Evolutionary conservation across 495 filamentous ascomycete genomes (phyloP), one percentile per base, ranked within the genome.

Genomic region (Penicillium paradoxum): DNA sequence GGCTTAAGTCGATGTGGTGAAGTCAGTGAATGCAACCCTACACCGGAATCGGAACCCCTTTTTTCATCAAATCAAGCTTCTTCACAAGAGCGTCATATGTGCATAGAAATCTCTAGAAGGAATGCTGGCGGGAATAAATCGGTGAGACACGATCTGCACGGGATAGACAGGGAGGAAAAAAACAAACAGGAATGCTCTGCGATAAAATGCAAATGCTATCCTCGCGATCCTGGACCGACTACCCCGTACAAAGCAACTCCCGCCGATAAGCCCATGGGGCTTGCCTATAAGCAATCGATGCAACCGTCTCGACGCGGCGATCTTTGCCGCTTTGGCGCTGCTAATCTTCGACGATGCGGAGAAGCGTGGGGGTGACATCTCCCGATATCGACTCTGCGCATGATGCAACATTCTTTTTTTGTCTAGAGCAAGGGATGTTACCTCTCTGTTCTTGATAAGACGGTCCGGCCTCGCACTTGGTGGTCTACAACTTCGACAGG

Each of bases 331-430:
- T 37, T 49, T 32, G 15, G 27, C 29, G 4, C 42, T 37, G 1
- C 29, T 7, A 34, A 32, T 18, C 36, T 32, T 51, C 46, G 25
- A 40, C 32, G 21, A 51, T 64, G 62, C 58, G 58, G 62, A 64
- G 62, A 64, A 36, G 33, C 57, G 58, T 58, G 59, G 59, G 59
- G 62, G 56, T 56, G 55, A 43, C 41, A 53, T 53, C 21, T 34
- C 29, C 15, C 34, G 8, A 17, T 37, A 37, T 37, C n/a, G 25
- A 22, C 14, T 45, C 42, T 45, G 11, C 17, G n/a, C 22, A 29
- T 17, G 14, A 64, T 64, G 62, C 59, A 64, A 64, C 62, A 57
- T 59, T 52, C 53, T 51, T 49, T 30, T 49, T 30, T 50, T 54
- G 49, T 59, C 53, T 55, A 49, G 45, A 58, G 44, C 51, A 62